Base-by-base conservation (phyloP, 2,329 filamentous ascomycete species). In the Nakataea oryzae region DNA sequence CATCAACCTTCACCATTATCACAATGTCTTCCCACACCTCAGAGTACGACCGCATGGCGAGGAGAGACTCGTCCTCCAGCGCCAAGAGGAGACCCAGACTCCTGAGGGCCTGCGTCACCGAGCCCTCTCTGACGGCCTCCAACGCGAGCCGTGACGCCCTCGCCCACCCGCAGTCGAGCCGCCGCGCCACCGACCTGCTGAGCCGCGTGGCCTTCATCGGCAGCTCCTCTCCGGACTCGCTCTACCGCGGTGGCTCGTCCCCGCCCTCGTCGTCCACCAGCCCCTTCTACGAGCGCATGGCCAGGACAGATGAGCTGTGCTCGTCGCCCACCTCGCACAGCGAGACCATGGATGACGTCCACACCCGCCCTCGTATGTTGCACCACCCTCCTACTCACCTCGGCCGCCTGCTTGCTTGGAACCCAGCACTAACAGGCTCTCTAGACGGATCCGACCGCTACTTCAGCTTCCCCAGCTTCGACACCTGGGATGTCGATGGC, bases 381-480 rank as follows among this genome's bases (percentile, higher is more conserved):
- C 17, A n/a, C 34, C 56, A 14, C n/a, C n/a, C n/a, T n/a, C n/a
- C n/a, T 28, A 21, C 24, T 14, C 26, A 30, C 1, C 26, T 17
- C 55, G 12, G 13, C 55, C 12, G n/a, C 56, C n/a, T 11, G 21
- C 6, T 29, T 58, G 56, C 9, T n/a, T 27, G 29, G 27, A n/a
- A 58, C 29, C 26, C 30, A 3, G 30, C 56, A 12, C 62, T 69
- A 60, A 69, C 65, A 47, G 58, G 9, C 54, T 50, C 47, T 62
- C 28, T 64, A 75, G 72, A 72, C 60, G 28, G n/a, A 13, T 74
- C 75, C 68, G 81, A 78, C 62, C 82, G 84, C 65, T 90, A 90
- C 73, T 86, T 88, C 70, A 89, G 87, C 76, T 90, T 90, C 70
- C 87, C 87, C 21, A 87, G 83, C 71, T 90, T 89, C 72, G 87